Base-by-base conservation (phyloP, 2,329 filamentous ascomycete genomes). In the Sporothrix pseudoabietina region DNA sequence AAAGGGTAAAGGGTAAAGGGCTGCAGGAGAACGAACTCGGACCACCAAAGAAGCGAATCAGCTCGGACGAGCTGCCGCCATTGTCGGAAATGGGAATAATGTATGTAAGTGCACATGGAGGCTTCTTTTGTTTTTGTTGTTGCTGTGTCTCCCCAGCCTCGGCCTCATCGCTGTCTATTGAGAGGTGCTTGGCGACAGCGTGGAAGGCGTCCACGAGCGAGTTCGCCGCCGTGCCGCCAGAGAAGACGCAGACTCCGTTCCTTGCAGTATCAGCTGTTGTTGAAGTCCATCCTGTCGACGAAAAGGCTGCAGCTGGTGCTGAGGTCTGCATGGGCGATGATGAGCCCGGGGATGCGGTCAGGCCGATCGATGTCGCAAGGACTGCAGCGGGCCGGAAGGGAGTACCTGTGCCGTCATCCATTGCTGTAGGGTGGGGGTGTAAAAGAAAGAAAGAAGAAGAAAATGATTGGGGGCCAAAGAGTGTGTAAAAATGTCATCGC, bases 51-150 rank as follows among this genome's bases (percentile, higher is more conserved):
- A 98, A 94, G 49, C 96, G 88, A 77, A 98, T 97, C 78, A 98
- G 85, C 83, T 98, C 95, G 61, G 93, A 97, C 2, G 94, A 97
- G 77, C 93, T 97, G 54, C 95, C 95, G 68, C 95, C 95, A 82
- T 98, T 98, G 83, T 98, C 95, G 76, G 92, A 96, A 80, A 98
- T 97, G 49, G 95, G 95, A 71, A 98, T 97, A 74, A 98, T 90
- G 81, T 97, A 97, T 82, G 89, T 93, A 57, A 97, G 83, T 2
- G 87, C 84, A 78, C 91, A 92, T 55, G 87, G 82, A 75, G 91
- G 92, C 77, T 41, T 14, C 22, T 12, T 61, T 7, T 10, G 16
- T 19, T 22, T 12, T 22, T 61, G 57, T 10, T 16, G 44, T 26
- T 26, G 59, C 32, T 16, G 54, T 35, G 32, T 87, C 90, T 75